These are phyloP conservation scores for Rubus idaeus DNA, from an alignment of 306 rosid genomes.

Conservation along the genomic window DNA sequence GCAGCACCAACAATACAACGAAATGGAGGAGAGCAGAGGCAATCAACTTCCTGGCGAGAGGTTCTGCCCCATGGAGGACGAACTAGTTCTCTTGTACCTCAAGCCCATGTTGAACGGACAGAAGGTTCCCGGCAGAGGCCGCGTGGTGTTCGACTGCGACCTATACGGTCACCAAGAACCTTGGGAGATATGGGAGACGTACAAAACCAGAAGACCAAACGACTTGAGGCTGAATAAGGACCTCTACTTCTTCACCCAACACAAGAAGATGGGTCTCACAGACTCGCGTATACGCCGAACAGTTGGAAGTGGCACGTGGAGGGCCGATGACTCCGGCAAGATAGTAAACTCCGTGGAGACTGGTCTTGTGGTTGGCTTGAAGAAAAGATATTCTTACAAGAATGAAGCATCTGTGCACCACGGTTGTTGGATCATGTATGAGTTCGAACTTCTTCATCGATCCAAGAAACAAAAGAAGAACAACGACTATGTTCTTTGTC, in stretches of 20 bases:
- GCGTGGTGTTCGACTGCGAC: not conserved
- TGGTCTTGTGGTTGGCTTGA: not conserved
- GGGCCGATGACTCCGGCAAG: not conserved
- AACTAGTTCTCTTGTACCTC: not conserved
- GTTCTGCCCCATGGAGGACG: not conserved
- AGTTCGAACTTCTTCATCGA: not conserved
- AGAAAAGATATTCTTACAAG: not conserved
- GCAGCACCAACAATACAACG: too few species aligned
- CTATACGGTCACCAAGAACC: not conserved
- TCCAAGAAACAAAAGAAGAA: not conserved
- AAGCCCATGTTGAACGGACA: not conserved
- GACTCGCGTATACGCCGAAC: not conserved
- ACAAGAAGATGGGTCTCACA: not conserved
- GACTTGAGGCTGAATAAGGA: not conserved
- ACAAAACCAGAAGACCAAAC: not conserved
- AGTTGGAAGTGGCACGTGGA: not conserved
- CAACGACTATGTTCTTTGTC: not conserved
- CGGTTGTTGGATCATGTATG: not conserved
- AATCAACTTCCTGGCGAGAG: too few species aligned
- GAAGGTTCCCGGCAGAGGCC: not conserved
- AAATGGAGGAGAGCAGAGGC: too few species aligned
- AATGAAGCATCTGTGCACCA: not conserved
- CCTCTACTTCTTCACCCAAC: constrained; percentile 1
- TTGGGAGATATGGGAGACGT: not conserved
- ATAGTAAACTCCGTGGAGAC: not conserved